Evolutionary conservation across 768 basidiomycete genomes (phyloP), one percentile per base, ranked within the genome.

Genomic region (Naganishia kalamii): DNA sequence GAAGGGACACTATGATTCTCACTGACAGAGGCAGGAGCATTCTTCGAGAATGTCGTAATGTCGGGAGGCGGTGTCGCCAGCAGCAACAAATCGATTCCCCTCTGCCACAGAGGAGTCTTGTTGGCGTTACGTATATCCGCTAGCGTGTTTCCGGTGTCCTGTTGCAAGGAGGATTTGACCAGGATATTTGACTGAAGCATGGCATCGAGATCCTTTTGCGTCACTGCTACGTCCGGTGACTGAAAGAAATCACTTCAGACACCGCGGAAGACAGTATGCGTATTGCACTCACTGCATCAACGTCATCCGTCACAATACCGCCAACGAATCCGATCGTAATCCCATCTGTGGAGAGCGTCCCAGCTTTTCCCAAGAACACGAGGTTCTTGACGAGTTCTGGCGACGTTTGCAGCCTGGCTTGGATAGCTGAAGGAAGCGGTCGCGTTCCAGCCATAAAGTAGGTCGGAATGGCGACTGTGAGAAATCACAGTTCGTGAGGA

Each of bases 361-460:
- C 86, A 15, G 90, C 90, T 80, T 92, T 92, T 2, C 54, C 89
- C 57, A 97, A 80, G 25, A 93, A 83, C 70, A 89, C 89, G 8
- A 98, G 84, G 72, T 92, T 90, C 68, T 84, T 83, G 74, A 86
- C 87, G 27, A 98, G 72, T 73, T 92, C 87, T n/a, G 50, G 62
- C 41, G 90, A 90, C 35, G 47, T 10, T 4, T 1, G 86, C 86
- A 1, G 86, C 87, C 75, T 84, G 83, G 21, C 85, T 65, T 89
- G 84, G 19, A 96, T 86, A 29, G 80, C 75, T 48, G 83, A 80
- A 4, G 92, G 91, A 15, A 97, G 77, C 1, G 87, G 85, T 69
- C 85, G 80, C 60, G 86, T 84, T 19, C 93, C 93, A 75, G 92
- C 87, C 84, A 92, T 92, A 65, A 96, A 86, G 80, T 94, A 97